phyloP scores from a whole-genome alignment of 768 basidiomycete genomes.

The Boletus tylopilopsis region DNA sequence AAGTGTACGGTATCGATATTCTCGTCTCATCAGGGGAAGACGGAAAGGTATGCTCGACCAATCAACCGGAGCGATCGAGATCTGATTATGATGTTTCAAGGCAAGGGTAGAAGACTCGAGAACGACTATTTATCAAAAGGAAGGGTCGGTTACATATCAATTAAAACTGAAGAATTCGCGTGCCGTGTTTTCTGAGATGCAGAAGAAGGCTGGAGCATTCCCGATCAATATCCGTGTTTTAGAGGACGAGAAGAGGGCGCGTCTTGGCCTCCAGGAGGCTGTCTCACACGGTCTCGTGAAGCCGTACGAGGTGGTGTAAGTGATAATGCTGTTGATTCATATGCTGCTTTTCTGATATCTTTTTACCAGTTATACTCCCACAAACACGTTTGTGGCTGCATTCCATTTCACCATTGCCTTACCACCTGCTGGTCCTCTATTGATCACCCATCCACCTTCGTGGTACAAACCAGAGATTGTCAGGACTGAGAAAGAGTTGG shows the following conservation, averaged over 20 bases:
- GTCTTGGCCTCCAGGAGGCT: conserved; percentile 94
- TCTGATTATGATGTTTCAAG: conserved; percentile 39
- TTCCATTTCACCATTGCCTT: conserved; percentile 98
- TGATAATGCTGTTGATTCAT: conserved; percentile 11
- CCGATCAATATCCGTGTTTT: conserved; percentile 94
- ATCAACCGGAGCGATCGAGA: not conserved
- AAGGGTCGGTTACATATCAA: conserved; percentile 83
- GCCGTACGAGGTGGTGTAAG: conserved; percentile 92
- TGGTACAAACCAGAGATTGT: conserved; percentile 95
- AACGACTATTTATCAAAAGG: conserved; percentile 91
- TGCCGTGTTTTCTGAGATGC: conserved; percentile 94
- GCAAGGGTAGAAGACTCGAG: conserved; percentile 85
- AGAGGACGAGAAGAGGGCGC: conserved; percentile 93
- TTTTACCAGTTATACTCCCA: conserved; percentile 65
- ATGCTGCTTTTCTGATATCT: not conserved
- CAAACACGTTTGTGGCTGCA: conserved; percentile 83
- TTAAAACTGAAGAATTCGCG: conserved; percentile 98
- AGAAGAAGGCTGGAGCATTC: conserved; percentile 97
- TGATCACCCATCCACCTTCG: conserved; percentile 82
- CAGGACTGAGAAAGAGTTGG: conserved; percentile 84
- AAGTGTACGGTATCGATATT: conserved; percentile 94
- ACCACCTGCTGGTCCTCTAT: conserved; percentile 79
- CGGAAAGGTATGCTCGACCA: conserved; percentile 62
- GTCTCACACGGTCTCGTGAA: conserved; percentile 92
- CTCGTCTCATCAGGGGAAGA: conserved; percentile 84